Evolutionary conservation across 306 rosid species (phyloP), one percentile per base, ranked within the genome.

Genomic region (Abrus precatorius): DNA sequence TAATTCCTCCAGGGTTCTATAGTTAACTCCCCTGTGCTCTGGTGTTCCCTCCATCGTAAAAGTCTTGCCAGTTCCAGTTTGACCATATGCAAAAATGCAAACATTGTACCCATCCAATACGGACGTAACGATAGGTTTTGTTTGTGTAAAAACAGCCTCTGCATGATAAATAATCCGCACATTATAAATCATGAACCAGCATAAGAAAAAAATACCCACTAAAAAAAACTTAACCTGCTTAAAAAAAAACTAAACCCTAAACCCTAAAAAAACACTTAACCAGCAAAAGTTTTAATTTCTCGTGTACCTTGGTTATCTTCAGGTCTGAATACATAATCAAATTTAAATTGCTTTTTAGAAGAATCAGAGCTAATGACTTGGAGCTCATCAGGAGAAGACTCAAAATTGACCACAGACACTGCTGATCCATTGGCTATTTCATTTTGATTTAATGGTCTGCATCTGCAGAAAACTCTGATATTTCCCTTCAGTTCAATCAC

Each of bases 31-130:
- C 80, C 97, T 90, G 7, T 86, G 80, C 67, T 92, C 95, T 9
- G 86, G 86, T 40, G 93, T 91, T 80, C 98, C 98, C 79, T 95
- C 98, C 98, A 95, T 95, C 0, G 98, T 95, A 82, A 90, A 95
- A 8, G 98, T 95, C 84, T 95, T 95, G 6, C 98, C 97, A 2
- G 98, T 92, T 61, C 98, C 98, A 14, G 98, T 95, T 91, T 95
- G 99, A 1, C 97, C 99, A 20, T 95, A 95, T 7, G 99, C 97
- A 86, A 95, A 95, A 54, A 95, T 92, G 83, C 97, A 92, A 38
- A 95, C 97, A 78, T 95, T 95, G 48, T 76, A 92, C 10, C 99
- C 99, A 80, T 95, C 99, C 88, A 95, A 72, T 38, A 95, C 97
- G 4, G 99, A 95, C 74, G 95, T 88, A 78, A 89, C 89, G n/a